Conservation (phyloP, 495 filamentous ascomycete species). For the Neurospora cerealis region DNA sequence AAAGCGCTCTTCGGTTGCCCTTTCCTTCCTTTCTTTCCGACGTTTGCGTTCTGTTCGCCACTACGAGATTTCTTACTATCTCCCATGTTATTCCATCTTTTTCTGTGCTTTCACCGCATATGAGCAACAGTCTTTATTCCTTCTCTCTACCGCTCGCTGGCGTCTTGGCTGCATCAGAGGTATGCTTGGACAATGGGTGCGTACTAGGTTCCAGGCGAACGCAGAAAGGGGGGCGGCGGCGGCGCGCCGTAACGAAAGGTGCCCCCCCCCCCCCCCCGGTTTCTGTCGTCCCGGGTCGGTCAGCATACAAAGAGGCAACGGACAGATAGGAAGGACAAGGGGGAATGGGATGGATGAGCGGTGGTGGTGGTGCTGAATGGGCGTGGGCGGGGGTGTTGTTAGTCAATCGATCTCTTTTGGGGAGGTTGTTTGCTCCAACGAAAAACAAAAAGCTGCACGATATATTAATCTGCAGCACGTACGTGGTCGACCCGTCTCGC, state of each 20-base stretch:
- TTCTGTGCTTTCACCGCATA: neutral
- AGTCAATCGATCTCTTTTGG: neutral
- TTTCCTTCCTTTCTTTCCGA: neutral
- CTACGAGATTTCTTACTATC: neutral
- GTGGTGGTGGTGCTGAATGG: neutral
- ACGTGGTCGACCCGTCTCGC: neutral
- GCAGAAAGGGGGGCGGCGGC: neutral
- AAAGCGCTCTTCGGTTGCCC: neutral
- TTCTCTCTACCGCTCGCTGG: neutral
- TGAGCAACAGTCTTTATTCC: neutral
- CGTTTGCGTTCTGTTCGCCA: neutral
- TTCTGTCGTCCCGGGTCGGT: neutral
- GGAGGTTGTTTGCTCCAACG: conserved; percentile 8
- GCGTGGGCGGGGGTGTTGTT: conserved; percentile 3
- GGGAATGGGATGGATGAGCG: neutral
- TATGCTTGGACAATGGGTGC: neutral
- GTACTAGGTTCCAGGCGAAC: neutral
- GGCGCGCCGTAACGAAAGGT: neutral
- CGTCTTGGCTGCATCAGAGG: neutral
- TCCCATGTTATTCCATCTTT: neutral
- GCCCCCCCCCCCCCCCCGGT: neutral
- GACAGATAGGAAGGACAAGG: neutral
- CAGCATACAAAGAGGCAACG: neutral
- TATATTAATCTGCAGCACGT: conserved; percentile 14
- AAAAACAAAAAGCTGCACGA: conserved; percentile 9